phyloP scores from a whole-genome alignment of 164 flowering plant species.

The Vitis rotundifolia region DNA sequence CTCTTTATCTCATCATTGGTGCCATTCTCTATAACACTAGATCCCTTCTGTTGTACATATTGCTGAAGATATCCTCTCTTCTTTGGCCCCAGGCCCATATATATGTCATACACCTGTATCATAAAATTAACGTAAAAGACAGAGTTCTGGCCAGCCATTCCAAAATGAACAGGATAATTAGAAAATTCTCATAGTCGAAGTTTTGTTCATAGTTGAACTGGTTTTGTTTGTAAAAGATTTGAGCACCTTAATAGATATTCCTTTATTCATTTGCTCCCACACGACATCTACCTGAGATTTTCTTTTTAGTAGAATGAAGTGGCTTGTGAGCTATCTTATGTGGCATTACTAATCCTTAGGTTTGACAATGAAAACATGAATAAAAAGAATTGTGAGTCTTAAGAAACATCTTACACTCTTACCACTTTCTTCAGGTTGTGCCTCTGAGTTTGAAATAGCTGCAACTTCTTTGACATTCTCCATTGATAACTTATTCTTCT shows the following conservation, averaged over 20 bases:
- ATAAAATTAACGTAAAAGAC: neutral
- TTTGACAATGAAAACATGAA: neutral
- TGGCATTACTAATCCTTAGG: neutral
- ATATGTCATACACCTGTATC: conserved; percentile 70
- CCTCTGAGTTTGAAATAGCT: conserved; percentile 22
- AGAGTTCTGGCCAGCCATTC: neutral
- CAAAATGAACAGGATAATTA: neutral
- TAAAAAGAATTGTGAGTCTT: neutral
- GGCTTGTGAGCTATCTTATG: neutral
- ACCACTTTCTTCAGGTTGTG: conserved; percentile 38
- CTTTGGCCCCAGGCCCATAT: conserved; percentile 64
- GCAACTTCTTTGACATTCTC: conserved; percentile 23
- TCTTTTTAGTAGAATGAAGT: conserved; percentile 39
- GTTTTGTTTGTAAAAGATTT: conserved; percentile 28
- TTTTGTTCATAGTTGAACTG: conserved; percentile 23
- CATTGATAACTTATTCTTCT: conserved; percentile 11
- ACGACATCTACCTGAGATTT: conserved; percentile 71
- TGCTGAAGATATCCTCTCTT: conserved; percentile 26
- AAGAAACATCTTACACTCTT: conserved; percentile 1
- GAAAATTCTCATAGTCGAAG: conserved; percentile 17
- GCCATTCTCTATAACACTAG: conserved; percentile 32
- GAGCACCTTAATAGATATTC: conserved; percentile 32
- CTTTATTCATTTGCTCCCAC: conserved; percentile 80
- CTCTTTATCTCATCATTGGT: conserved; percentile 64
- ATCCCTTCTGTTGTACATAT: conserved; percentile 26